phyloP scores from a whole-genome alignment of 192 early-diverging fungal genomes.

The Coemansia sp. region DNA sequence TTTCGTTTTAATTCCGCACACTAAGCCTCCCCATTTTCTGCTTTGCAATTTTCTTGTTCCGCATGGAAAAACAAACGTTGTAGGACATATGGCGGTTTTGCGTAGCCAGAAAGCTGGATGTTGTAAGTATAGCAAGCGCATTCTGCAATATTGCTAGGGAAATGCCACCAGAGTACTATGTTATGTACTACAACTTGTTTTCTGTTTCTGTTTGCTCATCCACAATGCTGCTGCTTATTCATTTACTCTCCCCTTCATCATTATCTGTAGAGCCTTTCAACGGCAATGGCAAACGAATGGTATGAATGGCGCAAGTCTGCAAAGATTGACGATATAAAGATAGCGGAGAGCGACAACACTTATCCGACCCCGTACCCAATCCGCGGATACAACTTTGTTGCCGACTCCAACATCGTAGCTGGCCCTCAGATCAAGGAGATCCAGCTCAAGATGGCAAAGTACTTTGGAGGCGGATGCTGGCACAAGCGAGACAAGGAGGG shows the following conservation, averaged over 20 bases:
- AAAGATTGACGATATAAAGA: conserved; percentile 60
- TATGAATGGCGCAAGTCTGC: conserved; percentile 64
- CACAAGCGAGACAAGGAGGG: conserved; percentile 93
- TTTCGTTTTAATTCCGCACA: neutral
- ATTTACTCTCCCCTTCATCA: too few species aligned
- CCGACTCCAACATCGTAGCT: conserved; percentile 66
- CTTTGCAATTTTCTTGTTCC: neutral
- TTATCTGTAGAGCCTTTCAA: conserved; percentile 58
- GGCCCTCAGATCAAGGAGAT: conserved; percentile 62
- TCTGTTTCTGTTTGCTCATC: neutral
- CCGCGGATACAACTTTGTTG: conserved; percentile 63
- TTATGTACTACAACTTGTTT: neutral
- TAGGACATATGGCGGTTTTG: conserved; percentile 64
- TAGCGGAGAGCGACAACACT: conserved; percentile 59
- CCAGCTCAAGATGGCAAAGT: conserved; percentile 61
- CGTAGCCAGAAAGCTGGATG: conserved; percentile 62
- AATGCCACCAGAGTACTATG: neutral
- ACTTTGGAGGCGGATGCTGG: conserved; percentile 71
- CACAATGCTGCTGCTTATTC: too few species aligned
- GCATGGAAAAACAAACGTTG: neutral
- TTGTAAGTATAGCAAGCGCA: conserved; percentile 53
- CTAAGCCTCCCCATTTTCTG: conserved; percentile 6
- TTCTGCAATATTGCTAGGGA: neutral
- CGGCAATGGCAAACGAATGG: conserved; percentile 60
- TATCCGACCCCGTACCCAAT: conserved; percentile 66